Evolutionary conservation across 352 stramenopile species (phyloP).

Genomic region (Phytophthora palmivora): DNA sequence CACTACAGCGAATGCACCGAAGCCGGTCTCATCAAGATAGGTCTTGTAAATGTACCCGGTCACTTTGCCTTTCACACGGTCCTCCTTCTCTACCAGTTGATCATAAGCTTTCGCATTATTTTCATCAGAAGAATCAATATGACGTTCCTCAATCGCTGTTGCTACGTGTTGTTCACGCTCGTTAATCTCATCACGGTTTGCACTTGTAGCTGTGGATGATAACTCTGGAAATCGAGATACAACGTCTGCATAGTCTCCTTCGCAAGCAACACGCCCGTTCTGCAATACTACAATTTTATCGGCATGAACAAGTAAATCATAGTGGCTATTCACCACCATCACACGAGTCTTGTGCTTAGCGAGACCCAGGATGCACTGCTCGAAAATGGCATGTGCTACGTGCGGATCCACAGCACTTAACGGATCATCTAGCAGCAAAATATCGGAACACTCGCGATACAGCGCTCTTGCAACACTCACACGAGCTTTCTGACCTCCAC

Average conservation of each 20-base stretch:
- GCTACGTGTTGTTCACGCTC: not conserved
- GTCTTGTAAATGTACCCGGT: slow-evolving; percentile 32
- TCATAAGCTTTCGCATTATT: not conserved
- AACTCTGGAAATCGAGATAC: slow-evolving; percentile 43
- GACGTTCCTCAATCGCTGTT: not conserved
- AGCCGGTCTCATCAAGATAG: slow-evolving; percentile 44
- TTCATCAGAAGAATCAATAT: not conserved
- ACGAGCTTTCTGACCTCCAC: slow-evolving; percentile 91
- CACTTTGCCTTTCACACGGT: slow-evolving; percentile 42
- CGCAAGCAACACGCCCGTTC: slow-evolving; percentile 72
- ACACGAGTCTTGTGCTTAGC: slow-evolving; percentile 72
- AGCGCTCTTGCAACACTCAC: slow-evolving; percentile 88
- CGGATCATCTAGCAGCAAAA: slow-evolving; percentile 94
- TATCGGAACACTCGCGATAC: slow-evolving; percentile 84
- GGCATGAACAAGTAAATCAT: slow-evolving; percentile 79
- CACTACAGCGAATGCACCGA: slow-evolving; percentile 25
- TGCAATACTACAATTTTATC: slow-evolving; percentile 68
- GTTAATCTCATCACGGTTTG: not conserved
- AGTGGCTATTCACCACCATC: slow-evolving; percentile 92
- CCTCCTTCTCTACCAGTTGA: slow-evolving; percentile 35
- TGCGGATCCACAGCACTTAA: slow-evolving; percentile 94
- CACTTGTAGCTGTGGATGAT: slow-evolving; percentile 1
- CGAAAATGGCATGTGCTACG: slow-evolving; percentile 93
- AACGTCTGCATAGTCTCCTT: slow-evolving; percentile 75
- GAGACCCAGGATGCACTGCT: slow-evolving; percentile 81